These are phyloP conservation scores for Phialophora chinensis DNA, from an alignment of 2,329 filamentous ascomycete genomes.

Conservation along the genomic window DNA sequence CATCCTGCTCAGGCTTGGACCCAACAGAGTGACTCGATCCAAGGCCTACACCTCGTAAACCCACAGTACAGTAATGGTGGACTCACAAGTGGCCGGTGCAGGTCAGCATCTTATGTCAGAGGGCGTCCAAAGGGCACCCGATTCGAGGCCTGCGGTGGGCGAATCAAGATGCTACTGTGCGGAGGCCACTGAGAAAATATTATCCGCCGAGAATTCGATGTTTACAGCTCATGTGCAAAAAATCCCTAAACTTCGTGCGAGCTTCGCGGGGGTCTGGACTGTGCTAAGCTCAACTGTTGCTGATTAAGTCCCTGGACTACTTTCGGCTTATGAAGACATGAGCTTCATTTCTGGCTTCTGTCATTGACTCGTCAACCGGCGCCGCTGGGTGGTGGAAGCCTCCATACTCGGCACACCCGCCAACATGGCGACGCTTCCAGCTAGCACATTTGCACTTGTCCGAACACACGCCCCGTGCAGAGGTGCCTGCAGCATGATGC, in stretches of 20 bases:
- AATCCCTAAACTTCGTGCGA: neutral
- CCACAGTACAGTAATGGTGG: constrained; percentile 21
- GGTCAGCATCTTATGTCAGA: constrained; percentile 31
- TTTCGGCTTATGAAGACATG: neutral
- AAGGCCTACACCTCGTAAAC: constrained; percentile 2
- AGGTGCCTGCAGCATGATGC: neutral
- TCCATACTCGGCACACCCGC: neutral
- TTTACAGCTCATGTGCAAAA: neutral
- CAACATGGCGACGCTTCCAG: neutral
- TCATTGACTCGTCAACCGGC: neutral
- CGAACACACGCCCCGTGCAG: neutral
- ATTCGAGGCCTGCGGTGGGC: neutral
- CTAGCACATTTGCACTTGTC: neutral
- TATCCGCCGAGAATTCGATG: neutral
- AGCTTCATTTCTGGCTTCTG: neutral
- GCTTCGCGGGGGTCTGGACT: neutral
- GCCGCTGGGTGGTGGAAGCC: neutral
- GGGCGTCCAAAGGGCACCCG: neutral
- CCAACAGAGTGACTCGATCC: neutral
- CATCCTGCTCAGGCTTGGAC: neutral
- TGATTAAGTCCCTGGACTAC: neutral
- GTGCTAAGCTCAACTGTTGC: neutral
- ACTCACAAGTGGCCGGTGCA: constrained; percentile 10
- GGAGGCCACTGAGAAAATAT: neutral
- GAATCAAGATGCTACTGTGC: neutral